A percentile compares a stretch with the other conserved stretches of the same genome.
Evolutionary conservation across 2,329 filamentous ascomycete genomes (phyloP).

Genomic region (Fusarium continuum): DNA sequence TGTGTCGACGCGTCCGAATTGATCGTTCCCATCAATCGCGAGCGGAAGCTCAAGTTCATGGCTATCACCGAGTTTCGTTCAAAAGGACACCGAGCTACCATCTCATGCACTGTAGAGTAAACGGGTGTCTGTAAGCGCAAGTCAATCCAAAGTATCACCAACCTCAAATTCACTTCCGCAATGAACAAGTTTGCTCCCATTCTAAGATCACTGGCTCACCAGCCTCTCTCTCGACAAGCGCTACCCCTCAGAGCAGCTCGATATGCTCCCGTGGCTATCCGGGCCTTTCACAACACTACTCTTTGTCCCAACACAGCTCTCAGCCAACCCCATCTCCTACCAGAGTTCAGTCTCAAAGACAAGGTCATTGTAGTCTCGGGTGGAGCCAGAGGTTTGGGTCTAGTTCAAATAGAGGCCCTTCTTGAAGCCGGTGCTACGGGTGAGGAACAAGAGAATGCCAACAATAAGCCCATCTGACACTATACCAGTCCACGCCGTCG

Average conservation of each 20-base stretch:
- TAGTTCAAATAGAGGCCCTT: conserved; percentile 81
- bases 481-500: conserved; percentile 70
- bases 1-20: neutral
- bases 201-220: conserved; percentile 32
- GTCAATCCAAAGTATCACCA: neutral
- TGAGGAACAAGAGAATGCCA: conserved; percentile 41
- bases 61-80: conserved; percentile 8
- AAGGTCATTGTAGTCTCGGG: conserved; percentile 82
- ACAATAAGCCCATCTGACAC: conserved; percentile 4
- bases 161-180: neutral
- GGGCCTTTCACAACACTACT: conserved; percentile 37
- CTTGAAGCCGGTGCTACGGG: conserved; percentile 80
- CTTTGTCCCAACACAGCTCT: conserved; percentile 27
- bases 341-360: conserved; percentile 79
- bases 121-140: neutral
- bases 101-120: neutral
- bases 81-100: conserved; percentile 10
- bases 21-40: neutral
- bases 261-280: conserved; percentile 15
- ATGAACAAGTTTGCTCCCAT: conserved; percentile 43
- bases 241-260: conserved; percentile 14
- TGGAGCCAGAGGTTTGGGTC: conserved; percentile 77
- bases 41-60: neutral
- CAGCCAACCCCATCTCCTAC: conserved; percentile 54
- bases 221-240: conserved; percentile 22